Conservation (phyloP, 116 monocot genomes). For the Papilionanthe hybrid region DNA sequence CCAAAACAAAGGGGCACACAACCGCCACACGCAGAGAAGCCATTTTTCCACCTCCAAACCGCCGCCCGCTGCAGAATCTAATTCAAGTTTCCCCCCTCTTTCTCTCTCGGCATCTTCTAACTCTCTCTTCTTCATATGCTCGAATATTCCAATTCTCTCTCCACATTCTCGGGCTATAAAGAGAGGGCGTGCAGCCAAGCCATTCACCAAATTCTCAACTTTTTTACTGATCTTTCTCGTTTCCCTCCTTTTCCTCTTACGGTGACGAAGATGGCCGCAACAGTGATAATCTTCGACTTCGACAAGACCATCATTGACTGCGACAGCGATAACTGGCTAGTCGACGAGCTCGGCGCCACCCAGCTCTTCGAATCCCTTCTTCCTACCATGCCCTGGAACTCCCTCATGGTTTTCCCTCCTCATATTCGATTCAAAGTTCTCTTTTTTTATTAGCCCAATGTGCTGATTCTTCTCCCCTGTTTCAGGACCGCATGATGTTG, state of each 20-base stretch:
- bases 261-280: conserved; percentile 15
- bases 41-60: no score
- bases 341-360: conserved; percentile 30
- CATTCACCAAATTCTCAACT: background rate
- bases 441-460: background rate
- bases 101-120: background rate
- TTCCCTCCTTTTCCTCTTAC: background rate
- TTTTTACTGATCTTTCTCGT: background rate
- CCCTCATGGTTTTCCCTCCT: conserved; percentile 27
- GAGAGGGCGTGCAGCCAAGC: background rate
- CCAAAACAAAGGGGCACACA: no score
- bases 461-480: background rate
- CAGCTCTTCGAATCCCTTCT: conserved; percentile 29
- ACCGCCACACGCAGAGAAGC: no score
- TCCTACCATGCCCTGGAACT: conserved; percentile 45
- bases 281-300: conserved; percentile 43
- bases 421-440: background rate
- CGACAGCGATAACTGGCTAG: conserved; percentile 56
- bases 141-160: conserved; percentile 1
- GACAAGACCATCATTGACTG: conserved; percentile 57
- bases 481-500: conserved; percentile 59
- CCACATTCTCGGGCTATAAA: background rate
- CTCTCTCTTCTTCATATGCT: background rate
- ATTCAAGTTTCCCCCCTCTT: background rate
- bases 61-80: no score